phyloP scores from a whole-genome alignment of 495 filamentous ascomycete genomes.

The Penicillium manginii region DNA sequence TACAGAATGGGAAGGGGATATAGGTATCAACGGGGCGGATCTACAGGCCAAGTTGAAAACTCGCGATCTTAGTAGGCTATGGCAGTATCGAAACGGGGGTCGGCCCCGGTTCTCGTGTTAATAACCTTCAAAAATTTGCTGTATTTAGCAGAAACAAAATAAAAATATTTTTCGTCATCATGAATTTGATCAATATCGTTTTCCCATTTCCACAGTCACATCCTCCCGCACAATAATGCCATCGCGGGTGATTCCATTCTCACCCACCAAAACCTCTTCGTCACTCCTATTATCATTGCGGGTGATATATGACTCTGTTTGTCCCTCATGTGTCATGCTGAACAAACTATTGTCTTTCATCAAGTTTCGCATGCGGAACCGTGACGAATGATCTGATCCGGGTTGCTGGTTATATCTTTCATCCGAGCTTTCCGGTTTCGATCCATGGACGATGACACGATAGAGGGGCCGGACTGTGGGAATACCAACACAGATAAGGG shows the following conservation, averaged over 20 bases:
- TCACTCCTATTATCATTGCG: slow-evolving; percentile 15
- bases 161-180: not conserved
- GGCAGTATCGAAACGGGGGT: slow-evolving; percentile 69
- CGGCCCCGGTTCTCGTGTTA: slow-evolving; percentile 36
- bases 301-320: slow-evolving; percentile 12
- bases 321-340: slow-evolving; percentile 9
- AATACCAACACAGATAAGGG: slow-evolving; percentile 28
- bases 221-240: slow-evolving; percentile 9
- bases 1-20: not conserved
- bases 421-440: slow-evolving; percentile 15
- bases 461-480: slow-evolving; percentile 26
- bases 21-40: not conserved
- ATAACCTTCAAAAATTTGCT: too few species aligned
- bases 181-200: not conserved
- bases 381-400: slow-evolving; percentile 3
- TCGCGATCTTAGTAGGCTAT: slow-evolving; percentile 64
- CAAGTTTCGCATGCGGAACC: slow-evolving; percentile 17
- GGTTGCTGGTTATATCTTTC: slow-evolving; percentile 12
- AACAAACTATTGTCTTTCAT: slow-evolving; percentile 8
- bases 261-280: slow-evolving; percentile 17
- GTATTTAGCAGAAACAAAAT: too few species aligned
- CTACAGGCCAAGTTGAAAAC: not conserved
- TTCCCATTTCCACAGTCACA: slow-evolving; percentile 1
- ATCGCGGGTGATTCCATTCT: slow-evolving; percentile 9
- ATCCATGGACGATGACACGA: slow-evolving; percentile 20